Conservation (phyloP, 2,329 filamentous ascomycete species). For the Claviceps sp. region DNA sequence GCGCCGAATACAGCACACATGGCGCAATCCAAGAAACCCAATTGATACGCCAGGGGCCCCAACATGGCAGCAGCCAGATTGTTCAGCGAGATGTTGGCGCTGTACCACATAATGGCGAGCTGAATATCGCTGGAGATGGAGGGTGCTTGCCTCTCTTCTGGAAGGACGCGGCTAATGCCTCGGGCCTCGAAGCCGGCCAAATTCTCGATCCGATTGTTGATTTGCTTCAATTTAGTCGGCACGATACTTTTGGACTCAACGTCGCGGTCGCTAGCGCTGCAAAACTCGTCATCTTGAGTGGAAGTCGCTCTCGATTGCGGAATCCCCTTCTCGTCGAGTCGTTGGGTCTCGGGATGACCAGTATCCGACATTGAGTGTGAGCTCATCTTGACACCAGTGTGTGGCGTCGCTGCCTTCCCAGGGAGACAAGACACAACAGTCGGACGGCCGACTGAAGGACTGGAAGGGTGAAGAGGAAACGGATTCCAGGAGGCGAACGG, state of each 20-base stretch:
- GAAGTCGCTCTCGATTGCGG: background rate
- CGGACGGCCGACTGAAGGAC: too few species aligned
- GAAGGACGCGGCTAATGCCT: constrained; percentile 25
- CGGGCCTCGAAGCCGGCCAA: constrained; percentile 25
- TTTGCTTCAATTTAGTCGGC: constrained; percentile 1
- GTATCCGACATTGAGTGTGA: background rate
- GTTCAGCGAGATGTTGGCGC: constrained; percentile 29
- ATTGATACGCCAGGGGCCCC: constrained; percentile 50
- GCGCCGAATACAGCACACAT: constrained; percentile 66
- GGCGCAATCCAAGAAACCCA: constrained; percentile 62
- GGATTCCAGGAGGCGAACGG: background rate
- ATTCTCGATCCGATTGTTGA: constrained; percentile 16
- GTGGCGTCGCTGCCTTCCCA: background rate
- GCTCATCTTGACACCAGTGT: background rate
- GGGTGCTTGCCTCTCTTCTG: constrained; percentile 21
- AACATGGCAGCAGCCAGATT: constrained; percentile 55
- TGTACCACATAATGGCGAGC: constrained; percentile 29
- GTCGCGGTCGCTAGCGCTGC: background rate
- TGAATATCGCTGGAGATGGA: constrained; percentile 23
- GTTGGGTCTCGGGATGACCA: background rate
- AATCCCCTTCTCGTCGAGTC: background rate
- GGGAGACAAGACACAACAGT: background rate
- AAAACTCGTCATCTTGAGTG: background rate
- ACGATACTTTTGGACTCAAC: background rate
- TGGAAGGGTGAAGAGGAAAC: too few species aligned